A percentile compares a stretch with the other conserved stretches of the same genome.
Evolutionary conservation across 352 stramenopile genomes (phyloP).

Genomic region (Saprolegnia parasitica): DNA sequence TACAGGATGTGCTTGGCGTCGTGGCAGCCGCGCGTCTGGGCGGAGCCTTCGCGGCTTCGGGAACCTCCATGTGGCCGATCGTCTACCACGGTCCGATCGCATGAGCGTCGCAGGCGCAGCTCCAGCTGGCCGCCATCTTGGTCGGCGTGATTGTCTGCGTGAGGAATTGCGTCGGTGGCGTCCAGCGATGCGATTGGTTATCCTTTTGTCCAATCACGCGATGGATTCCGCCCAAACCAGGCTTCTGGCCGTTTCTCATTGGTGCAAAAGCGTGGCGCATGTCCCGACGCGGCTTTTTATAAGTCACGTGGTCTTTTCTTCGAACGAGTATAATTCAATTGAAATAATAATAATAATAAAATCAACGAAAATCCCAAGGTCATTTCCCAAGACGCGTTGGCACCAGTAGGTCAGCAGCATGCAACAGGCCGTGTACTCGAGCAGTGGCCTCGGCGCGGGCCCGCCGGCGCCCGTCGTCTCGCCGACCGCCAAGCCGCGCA

Average conservation of each 20-base stretch:
- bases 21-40: too few relatives aligned
- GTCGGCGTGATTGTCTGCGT: neutral
- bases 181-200: neutral
- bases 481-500: neutral
- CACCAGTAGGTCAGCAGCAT: neutral
- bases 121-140: neutral
- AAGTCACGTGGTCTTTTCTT: neutral
- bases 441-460: neutral
- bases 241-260: neutral
- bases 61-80: too few relatives aligned
- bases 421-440: slow-evolving; percentile 22
- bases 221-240: neutral
- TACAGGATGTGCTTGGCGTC: too few relatives aligned
- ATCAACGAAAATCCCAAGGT: neutral
- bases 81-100: neutral
- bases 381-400: neutral
- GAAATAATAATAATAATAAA: neutral
- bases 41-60: too few relatives aligned
- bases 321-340: neutral
- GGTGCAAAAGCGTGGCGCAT: neutral
- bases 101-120: neutral
- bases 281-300: neutral
- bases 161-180: neutral
- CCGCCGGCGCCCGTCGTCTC: neutral
- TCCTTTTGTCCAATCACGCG: neutral